Percentiles rank a stretch among this genome's conserved stretches.
These are phyloP conservation scores for Alliaria petiolata DNA, from an alignment of 345 rosid genomes.

Conservation along the genomic window DNA sequence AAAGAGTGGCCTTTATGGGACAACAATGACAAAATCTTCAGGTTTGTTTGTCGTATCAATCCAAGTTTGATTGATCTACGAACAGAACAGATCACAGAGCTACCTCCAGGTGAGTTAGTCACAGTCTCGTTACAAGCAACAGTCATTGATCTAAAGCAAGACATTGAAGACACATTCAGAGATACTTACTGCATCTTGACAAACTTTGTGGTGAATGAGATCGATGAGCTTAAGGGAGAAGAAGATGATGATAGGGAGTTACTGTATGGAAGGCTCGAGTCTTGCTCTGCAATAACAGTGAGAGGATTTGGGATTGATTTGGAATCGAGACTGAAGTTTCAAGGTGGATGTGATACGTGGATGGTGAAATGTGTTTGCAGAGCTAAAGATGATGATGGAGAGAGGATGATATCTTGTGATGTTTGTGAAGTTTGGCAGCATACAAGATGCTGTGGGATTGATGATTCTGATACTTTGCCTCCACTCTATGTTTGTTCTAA, in stretches of 20 bases:
- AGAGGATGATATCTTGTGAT: slow-evolving; percentile 87
- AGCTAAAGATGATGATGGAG: slow-evolving; percentile 87
- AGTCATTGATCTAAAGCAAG: slow-evolving; percentile 58
- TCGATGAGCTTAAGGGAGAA: slow-evolving; percentile 38
- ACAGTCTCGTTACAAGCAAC: slow-evolving; percentile 61
- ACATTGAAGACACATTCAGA: slow-evolving; percentile 49
- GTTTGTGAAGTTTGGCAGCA: slow-evolving; percentile 91
- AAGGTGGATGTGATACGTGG: slow-evolving; percentile 81
- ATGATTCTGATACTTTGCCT: slow-evolving; percentile 61
- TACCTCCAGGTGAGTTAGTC: slow-evolving; percentile 57
- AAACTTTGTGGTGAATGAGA: slow-evolving; percentile 47
- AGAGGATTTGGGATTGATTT: slow-evolving; percentile 50
- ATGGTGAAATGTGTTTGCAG: slow-evolving; percentile 71
- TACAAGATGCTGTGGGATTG: slow-evolving; percentile 71
- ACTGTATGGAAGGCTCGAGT: slow-evolving; percentile 46
- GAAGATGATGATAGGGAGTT: slow-evolving; percentile 36
- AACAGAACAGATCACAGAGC: slow-evolving; percentile 20
- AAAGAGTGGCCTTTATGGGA: slow-evolving; percentile 69
- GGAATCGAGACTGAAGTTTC: slow-evolving; percentile 38
- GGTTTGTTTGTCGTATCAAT: slow-evolving; percentile 52
- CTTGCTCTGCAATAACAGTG: slow-evolving; percentile 49
- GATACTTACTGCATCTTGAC: slow-evolving; percentile 70
- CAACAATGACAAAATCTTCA: slow-evolving; percentile 42
- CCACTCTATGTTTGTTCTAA: slow-evolving; percentile 65
- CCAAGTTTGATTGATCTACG: slow-evolving; percentile 36